Base-by-base conservation (phyloP, 768 basidiomycete species). In the Imleria badia region DNA sequence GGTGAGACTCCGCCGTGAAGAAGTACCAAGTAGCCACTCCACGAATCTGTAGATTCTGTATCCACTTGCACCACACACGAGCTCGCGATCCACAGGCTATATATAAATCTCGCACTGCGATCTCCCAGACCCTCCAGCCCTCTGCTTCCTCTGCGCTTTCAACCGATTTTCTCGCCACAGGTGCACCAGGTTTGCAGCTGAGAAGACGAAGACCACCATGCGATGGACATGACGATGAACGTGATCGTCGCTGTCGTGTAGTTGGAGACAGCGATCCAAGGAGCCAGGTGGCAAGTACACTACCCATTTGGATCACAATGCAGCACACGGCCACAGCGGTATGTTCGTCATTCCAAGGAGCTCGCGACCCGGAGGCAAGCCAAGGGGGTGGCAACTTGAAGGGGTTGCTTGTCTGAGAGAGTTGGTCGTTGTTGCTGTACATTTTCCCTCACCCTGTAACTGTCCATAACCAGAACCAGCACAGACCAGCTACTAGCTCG, bases 251-350 rank as follows among this genome's bases (percentile, higher is more conserved):
- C 84, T 33, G 73, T 70, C 6, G 62, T 75, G 58, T 84, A 85
- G n/a, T 72, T 55, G 3, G 67, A 7, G 81, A 83, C 3, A 84
- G 63, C 2, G 61, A 61, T 13, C 82, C 83, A 23, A 84, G 65
- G 4, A 85, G 75, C 84, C 84, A 86, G 0, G 83, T 85, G 5
- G 79, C 74, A 19, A 86, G 77, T 49, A 86, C 83, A 3, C 82
- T 82, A 2, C 83, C 83, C 0, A 73, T 67, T 61, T 86, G 84
- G 17, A 78, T 79, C 73, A 79, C 73, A 55, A 78, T 81, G 54
- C 81, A 81, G 1, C 74, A 73, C 17, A 84, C 70, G 12, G 82
- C 84, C 44, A 86, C 76, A 22, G 78, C 73, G 26, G 26, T 26
- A 26, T 3, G 6, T 26, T 26, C 26, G 26, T 26, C 26, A 26